phyloP scores from a whole-genome alignment of 768 basidiomycete species.

The Suillus subluteus region DNA sequence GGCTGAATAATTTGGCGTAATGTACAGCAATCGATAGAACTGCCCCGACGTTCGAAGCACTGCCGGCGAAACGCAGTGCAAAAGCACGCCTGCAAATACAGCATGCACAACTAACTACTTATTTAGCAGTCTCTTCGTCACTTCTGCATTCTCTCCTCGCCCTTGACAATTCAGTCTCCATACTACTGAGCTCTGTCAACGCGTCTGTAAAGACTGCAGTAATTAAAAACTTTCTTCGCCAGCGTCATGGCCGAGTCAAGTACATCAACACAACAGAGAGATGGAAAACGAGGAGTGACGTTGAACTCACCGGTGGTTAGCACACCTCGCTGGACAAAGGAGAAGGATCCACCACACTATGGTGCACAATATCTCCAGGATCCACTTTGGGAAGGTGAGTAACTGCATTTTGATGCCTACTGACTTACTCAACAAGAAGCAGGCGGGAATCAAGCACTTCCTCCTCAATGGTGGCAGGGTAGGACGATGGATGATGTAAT shows the following conservation, averaged over 20 bases:
- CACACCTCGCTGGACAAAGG: background rate
- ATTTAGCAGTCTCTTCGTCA: background rate
- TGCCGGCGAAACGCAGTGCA: background rate
- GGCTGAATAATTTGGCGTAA: background rate
- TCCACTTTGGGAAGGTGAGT: conserved; percentile 4
- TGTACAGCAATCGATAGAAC: background rate
- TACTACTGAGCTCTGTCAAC: background rate
- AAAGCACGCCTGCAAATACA: background rate
- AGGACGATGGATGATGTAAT: rapidly evolving
- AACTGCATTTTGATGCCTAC: background rate
- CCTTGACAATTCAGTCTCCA: background rate
- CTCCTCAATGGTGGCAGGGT: background rate
- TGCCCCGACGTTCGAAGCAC: background rate
- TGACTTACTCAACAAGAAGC: background rate
- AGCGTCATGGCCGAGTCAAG: background rate
- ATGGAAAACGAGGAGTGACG: background rate
- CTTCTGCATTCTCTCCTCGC: background rate
- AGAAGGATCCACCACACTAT: background rate
- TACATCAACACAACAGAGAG: background rate
- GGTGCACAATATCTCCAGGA: background rate
- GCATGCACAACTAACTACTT: background rate
- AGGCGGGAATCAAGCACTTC: background rate
- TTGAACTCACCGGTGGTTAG: background rate
- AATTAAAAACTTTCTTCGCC: background rate
- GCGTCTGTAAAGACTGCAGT: background rate